Evolutionary conservation across 1,139 yeast species (phyloP).

Genomic region (Saccharomyces hybrid): DNA sequence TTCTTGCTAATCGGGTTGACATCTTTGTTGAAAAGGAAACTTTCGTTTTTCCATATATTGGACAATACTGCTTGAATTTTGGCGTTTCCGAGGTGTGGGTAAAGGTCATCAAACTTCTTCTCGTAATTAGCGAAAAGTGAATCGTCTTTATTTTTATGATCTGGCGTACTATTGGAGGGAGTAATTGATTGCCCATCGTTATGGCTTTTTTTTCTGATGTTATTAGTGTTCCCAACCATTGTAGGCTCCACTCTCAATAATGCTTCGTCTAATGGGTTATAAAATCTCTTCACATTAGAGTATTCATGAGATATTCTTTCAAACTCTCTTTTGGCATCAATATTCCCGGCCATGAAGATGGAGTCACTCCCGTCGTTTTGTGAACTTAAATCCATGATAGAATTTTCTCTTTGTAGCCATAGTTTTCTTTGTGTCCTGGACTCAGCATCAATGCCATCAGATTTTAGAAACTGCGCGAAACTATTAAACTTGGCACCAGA

Average conservation of each 20-base stretch:
- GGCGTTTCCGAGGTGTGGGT: conserved; percentile 19
- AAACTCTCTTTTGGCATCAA: conserved; percentile 64
- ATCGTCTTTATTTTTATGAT: conserved; percentile 1
- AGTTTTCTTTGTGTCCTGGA: conserved; percentile 76
- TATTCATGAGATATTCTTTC: conserved; percentile 72
- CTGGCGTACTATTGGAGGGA: conserved; percentile 1
- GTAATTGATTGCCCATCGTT: conserved; percentile 2
- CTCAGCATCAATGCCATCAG: conserved; percentile 37
- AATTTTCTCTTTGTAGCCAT: conserved; percentile 76
- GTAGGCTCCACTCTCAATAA: conserved; percentile 38
- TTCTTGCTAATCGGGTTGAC: conserved; percentile 20
- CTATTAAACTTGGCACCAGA: conserved; percentile 26
- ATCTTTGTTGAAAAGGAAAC: conserved; percentile 22
- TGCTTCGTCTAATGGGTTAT: conserved; percentile 62
- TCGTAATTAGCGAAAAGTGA: neutral
- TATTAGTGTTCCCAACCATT: conserved; percentile 12
- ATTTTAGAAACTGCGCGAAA: conserved; percentile 34
- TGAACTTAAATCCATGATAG: conserved; percentile 49
- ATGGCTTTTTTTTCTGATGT: conserved; percentile 1
- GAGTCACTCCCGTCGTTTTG: conserved; percentile 24
- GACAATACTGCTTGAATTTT: conserved; percentile 22
- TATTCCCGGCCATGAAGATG: conserved; percentile 43
- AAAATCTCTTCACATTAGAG: conserved; percentile 57
- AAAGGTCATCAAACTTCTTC: conserved; percentile 16
- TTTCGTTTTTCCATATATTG: conserved; percentile 28